phyloP scores from a whole-genome alignment of 768 basidiomycete species.

The Chalciporus pseudorubinellus region DNA sequence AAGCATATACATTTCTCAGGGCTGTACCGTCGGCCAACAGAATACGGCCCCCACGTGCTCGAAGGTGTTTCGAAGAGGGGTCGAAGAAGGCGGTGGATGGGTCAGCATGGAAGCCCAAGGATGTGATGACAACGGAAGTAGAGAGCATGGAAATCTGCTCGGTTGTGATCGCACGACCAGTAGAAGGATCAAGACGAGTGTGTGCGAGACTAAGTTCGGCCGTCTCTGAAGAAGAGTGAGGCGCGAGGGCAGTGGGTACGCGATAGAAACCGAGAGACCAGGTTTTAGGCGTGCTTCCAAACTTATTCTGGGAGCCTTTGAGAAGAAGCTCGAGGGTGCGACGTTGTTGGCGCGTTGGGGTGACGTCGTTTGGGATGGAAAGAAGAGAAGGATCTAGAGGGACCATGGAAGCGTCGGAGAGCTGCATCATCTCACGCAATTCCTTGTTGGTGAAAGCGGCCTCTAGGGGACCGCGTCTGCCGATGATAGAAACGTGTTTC shows the following conservation, averaged over 20 bases:
- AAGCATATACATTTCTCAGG: conserved; percentile 74
- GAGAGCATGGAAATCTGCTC: conserved; percentile 47
- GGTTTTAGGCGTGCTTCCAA: conserved; percentile 54
- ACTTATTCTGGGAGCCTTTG: conserved; percentile 55
- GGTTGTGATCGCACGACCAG: conserved; percentile 51
- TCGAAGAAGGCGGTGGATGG: conserved; percentile 60
- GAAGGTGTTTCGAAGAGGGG: conserved; percentile 51
- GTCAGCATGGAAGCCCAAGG: conserved; percentile 82
- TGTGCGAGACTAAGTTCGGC: conserved; percentile 57
- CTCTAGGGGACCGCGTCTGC: conserved; percentile 82
- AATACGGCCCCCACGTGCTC: conserved; percentile 51
- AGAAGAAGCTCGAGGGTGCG: conserved; percentile 63
- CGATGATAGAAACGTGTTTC: conserved; percentile 78
- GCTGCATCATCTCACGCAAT: conserved; percentile 73
- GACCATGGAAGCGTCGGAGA: conserved; percentile 65
- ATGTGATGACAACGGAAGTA: conserved; percentile 83
- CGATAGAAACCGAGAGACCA: conserved; percentile 86
- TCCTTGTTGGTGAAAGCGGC: conserved; percentile 93
- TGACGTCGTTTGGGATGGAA: conserved; percentile 29
- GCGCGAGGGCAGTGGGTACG: conserved; percentile 53
- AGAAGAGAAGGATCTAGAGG: conserved; percentile 54
- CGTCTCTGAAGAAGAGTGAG: conserved; percentile 17
- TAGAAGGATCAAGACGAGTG: conserved; percentile 52
- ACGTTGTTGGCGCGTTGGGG: conserved; percentile 60
- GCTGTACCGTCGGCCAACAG: conserved; percentile 36